phyloP scores from a whole-genome alignment of 169 alveolate genomes.

The Cryptosporidium bovis region DNA sequence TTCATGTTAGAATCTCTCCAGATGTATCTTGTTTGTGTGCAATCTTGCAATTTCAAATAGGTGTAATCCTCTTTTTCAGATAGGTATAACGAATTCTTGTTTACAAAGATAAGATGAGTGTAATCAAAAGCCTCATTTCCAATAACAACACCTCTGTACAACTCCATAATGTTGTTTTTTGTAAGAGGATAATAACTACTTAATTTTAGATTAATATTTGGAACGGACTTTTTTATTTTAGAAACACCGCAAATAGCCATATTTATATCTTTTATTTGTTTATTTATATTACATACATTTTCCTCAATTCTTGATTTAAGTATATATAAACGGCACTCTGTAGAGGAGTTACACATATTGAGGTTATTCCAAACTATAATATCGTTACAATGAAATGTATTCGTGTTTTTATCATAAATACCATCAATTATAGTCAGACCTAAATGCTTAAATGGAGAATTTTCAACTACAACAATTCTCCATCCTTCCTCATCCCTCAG shows the following conservation, averaged over 20 bases:
- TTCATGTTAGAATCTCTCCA: constrained; percentile 16
- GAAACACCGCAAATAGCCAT: not conserved
- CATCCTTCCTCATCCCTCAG: constrained; percentile 54
- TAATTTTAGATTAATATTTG: not conserved
- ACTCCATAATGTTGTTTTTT: not conserved
- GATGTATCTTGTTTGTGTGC: not conserved
- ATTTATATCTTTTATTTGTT: not conserved
- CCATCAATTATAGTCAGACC: constrained; percentile 68
- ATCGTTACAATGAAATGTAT: constrained; percentile 46
- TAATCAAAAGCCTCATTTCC: not conserved
- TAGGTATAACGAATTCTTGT: constrained; percentile 10
- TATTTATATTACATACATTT: not conserved
- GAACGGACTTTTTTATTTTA: not conserved
- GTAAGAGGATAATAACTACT: constrained; percentile 9
- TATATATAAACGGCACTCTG: constrained; percentile 58
- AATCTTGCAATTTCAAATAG: not conserved
- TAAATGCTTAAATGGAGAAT: constrained; percentile 28
- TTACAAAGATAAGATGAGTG: constrained; percentile 16
- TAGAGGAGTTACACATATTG: constrained; percentile 44
- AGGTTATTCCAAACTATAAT: constrained; percentile 64
- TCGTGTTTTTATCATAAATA: constrained; percentile 17
- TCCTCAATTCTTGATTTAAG: constrained; percentile 47
- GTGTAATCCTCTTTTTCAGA: not conserved
- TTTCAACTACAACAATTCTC: constrained; percentile 40
- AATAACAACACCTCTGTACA: not conserved